phyloP scores from a whole-genome alignment of 1,284 basidiomycete genomes.

The Blastosporella zonata region DNA sequence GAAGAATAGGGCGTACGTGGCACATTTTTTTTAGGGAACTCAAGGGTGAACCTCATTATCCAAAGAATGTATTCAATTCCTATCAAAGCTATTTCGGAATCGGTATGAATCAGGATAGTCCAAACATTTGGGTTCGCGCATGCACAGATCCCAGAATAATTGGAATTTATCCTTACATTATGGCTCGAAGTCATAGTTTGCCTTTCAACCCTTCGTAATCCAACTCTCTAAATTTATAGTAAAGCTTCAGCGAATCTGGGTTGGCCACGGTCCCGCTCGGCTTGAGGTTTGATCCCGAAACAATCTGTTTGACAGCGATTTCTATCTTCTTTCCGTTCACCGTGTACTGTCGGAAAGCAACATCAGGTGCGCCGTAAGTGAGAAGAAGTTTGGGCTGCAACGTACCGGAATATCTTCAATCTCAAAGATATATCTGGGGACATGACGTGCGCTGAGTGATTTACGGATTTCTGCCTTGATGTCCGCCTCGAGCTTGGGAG shows the following conservation, averaged over 20 bases:
- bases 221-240: slow-evolving; percentile 49
- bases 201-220: slow-evolving; percentile 10
- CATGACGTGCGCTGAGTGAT: slow-evolving; percentile 72
- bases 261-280: slow-evolving; percentile 72
- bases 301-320: slow-evolving; percentile 71
- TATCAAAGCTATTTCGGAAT: too few relatives aligned
- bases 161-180: not conserved
- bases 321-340: slow-evolving; percentile 75
- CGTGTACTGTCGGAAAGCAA: slow-evolving; percentile 47
- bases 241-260: slow-evolving; percentile 58
- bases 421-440: slow-evolving; percentile 64
- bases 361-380: not conserved
- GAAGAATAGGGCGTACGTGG: not conserved
- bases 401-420: slow-evolving; percentile 63
- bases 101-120: too few relatives aligned
- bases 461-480: slow-evolving; percentile 61
- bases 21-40: not conserved
- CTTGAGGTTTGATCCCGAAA: slow-evolving; percentile 56
- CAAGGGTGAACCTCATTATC: too few relatives aligned
- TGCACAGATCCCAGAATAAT: too few relatives aligned
- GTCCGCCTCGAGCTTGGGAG: slow-evolving; percentile 42
- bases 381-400: slow-evolving; percentile 10
- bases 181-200: slow-evolving; percentile 14
- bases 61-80: too few relatives aligned
- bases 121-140: too few relatives aligned